phyloP scores from a whole-genome alignment of 305 asterid genomes.

The Fraxinus paxiana region DNA sequence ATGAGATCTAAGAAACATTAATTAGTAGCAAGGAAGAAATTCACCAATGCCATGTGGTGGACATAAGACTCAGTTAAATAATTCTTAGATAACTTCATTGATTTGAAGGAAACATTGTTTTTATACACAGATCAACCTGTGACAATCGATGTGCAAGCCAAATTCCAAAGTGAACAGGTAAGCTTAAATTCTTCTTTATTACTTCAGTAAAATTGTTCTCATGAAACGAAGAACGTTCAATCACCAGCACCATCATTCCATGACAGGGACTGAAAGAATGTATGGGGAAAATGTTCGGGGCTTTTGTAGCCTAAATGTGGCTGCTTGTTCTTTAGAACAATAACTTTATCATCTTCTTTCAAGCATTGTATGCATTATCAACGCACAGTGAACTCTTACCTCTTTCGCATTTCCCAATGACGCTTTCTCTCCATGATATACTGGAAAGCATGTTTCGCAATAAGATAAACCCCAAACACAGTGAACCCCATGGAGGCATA shows the following conservation, averaged over 20 bases:
- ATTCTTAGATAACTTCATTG: background rate
- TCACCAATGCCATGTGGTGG: background rate
- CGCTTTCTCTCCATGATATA: conserved; percentile 83
- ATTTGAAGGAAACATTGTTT: background rate
- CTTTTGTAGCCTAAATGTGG: background rate
- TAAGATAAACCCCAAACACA: conserved; percentile 70
- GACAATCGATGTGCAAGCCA: background rate
- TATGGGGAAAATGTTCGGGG: background rate
- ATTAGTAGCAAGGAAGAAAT: background rate
- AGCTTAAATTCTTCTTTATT: background rate
- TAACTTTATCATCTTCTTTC: background rate
- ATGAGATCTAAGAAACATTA: background rate
- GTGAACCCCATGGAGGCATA: conserved; percentile 80
- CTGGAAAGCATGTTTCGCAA: conserved; percentile 65
- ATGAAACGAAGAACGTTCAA: background rate
- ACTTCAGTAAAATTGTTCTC: background rate
- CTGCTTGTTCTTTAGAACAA: background rate
- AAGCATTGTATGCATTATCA: background rate
- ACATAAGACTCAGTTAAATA: background rate
- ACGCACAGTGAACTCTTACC: conserved; percentile 39
- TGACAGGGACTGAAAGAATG: background rate
- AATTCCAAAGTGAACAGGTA: background rate
- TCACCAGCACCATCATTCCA: background rate
- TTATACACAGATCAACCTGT: background rate
- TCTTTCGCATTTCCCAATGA: conserved; percentile 77